Base-by-base conservation (phyloP, 345 rosid species). In the Dimocarpus longan region DNA sequence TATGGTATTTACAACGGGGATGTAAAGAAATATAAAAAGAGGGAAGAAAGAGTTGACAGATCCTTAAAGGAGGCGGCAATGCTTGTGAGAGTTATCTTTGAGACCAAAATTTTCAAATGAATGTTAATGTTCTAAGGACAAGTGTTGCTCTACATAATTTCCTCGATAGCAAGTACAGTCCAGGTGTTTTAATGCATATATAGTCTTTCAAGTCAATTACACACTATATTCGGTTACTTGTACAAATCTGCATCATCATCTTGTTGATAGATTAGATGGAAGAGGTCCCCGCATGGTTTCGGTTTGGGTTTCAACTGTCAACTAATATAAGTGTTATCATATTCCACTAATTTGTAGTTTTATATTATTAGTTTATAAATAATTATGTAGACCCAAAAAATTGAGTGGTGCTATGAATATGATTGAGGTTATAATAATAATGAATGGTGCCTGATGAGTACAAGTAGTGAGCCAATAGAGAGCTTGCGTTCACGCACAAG, bases 401-500 rank as follows among this genome's bases (percentile, higher is more conserved):
- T 7, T 57, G 62, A 56, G 6, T 15, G 62, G 62, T 19, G 62
- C 13, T 57, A 19, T 57, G n/a, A 19, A 16, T 16, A 28, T 13
- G 32, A 65, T 46, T 46, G 8, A 46, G 8, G 8, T 46, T 7
- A 7, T 22, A 5, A 21, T 70, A 48, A 48, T 50, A 48, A 70
- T 70, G 18, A 24, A 26, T 50, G 77, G 69, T 62, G 75, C 42
- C 26, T 10, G 44, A 10, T 52, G 42, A 19, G n/a, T 50, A 24
- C 65, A 37, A 28, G 42, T 66, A 66, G 24, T 5, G 22, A 66
- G 10, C 10, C 39, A 13, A 28, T 66, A 12, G 16, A 24, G 10
- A 39, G 43, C 10, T 66, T 66, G 70, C 44, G 70, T 66, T 66
- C n/a, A 66, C 44, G 44, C 19, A 66, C 21, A 66, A 66, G 44